Percentiles rank a stretch among this genome's conserved stretches.
Evolutionary conservation across 2,329 filamentous ascomycete genomes (phyloP).

Genomic region (Arthrinium puccinioides): DNA sequence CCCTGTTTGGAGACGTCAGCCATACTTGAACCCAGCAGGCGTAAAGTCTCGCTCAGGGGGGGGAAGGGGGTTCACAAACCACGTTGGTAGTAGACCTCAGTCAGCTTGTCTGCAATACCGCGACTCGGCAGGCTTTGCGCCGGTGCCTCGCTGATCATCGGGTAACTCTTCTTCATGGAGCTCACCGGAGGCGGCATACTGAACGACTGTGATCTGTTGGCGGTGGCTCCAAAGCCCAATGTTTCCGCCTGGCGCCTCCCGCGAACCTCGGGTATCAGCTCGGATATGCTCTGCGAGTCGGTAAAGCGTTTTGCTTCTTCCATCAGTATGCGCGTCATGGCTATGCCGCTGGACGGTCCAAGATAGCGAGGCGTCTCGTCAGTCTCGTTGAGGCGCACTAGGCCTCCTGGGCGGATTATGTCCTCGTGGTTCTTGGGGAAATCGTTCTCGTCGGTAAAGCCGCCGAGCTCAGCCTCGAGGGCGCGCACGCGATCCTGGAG

Average conservation of each 20-base stretch:
- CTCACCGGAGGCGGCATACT: slow-evolving; percentile 42
- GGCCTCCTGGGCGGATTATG: slow-evolving; percentile 77
- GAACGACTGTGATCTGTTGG: slow-evolving; percentile 58
- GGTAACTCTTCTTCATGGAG: slow-evolving; percentile 76
- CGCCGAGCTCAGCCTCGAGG: slow-evolving; percentile 73
- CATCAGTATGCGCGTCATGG: slow-evolving; percentile 91
- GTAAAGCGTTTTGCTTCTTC: slow-evolving; percentile 93
- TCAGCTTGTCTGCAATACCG: slow-evolving; percentile 66
- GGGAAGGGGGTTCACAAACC: too few relatives aligned
- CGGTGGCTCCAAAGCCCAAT: slow-evolving; percentile 3
- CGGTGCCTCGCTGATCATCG: slow-evolving; percentile 78
- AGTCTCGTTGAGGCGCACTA: slow-evolving; percentile 76
- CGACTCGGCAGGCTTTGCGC: slow-evolving; percentile 69
- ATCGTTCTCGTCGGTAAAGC: slow-evolving; percentile 71
- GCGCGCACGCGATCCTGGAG: slow-evolving; percentile 80
- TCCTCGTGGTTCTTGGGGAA: slow-evolving; percentile 69
- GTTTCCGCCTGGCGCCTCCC: slow-evolving; percentile 43
- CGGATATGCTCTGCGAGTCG: slow-evolving; percentile 82
- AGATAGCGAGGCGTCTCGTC: slow-evolving; percentile 85
- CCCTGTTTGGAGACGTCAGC: too few relatives aligned
- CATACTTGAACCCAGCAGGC: too few relatives aligned
- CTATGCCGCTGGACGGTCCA: slow-evolving; percentile 89
- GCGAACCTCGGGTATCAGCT: slow-evolving; percentile 73
- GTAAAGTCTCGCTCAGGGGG: too few relatives aligned
- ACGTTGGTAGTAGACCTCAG: slow-evolving; percentile 82